phyloP scores from a whole-genome alignment of 495 filamentous ascomycete genomes.

The Glutinoglossum americanum region DNA sequence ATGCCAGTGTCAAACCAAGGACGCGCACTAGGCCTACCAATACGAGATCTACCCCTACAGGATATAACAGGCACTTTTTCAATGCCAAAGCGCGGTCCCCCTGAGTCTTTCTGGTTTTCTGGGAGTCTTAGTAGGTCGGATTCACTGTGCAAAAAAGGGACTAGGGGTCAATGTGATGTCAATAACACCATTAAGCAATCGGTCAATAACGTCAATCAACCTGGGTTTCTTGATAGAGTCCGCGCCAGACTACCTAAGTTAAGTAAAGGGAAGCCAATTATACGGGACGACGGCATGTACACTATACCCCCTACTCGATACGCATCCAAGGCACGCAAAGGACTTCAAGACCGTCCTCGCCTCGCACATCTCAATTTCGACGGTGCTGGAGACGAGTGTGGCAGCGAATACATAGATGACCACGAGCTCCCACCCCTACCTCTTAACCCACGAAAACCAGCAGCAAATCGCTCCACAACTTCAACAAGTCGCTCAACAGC shows the following conservation, averaged over 20 bases:
- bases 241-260: neutral
- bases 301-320: neutral
- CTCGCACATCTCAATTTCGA: neutral
- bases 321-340: neutral
- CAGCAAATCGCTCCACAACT: neutral
- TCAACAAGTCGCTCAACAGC: neutral
- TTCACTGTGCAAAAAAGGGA: neutral
- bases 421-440: neutral
- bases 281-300: neutral
- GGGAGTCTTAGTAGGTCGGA: neutral
- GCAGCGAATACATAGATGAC: neutral
- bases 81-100: neutral
- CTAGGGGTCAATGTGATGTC: neutral
- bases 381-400: neutral
- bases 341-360: neutral
- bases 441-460: neutral
- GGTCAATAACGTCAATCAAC: neutral
- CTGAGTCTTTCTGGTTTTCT: neutral
- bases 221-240: neutral
- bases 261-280: neutral
- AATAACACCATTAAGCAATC: neutral
- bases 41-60: neutral
- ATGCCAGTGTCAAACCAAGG: neutral
- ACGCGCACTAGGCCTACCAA: neutral
- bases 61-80: neutral